These are phyloP conservation scores for Auriscalpium orientale DNA, from an alignment of 768 basidiomycete species.

Conservation along the genomic window DNA sequence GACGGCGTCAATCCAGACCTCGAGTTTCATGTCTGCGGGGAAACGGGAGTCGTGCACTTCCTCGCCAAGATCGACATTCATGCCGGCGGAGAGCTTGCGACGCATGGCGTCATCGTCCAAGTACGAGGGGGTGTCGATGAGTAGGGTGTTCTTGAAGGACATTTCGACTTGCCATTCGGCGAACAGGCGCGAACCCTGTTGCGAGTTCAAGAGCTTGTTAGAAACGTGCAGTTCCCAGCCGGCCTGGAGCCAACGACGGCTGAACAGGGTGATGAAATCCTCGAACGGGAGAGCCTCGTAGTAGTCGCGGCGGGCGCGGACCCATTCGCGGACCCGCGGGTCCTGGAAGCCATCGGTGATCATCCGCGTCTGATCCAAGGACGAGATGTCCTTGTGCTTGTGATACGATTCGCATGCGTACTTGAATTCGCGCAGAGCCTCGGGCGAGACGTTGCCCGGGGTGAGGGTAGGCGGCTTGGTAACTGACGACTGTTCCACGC, in stretches of 20 bases:
- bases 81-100: not conserved
- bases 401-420: not conserved
- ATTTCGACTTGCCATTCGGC: not conserved
- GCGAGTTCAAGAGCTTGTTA: not conserved
- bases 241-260: not conserved
- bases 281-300: not conserved
- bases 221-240: not conserved
- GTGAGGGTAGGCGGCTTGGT: not conserved
- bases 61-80: not conserved
- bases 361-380: not conserved
- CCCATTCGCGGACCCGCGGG: not conserved
- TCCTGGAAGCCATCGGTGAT: not conserved
- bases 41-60: not conserved
- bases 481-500: not conserved
- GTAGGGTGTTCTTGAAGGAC: not conserved
- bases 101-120: not conserved
- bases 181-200: not conserved
- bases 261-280: not conserved
- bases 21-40: not conserved
- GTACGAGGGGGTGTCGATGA: not conserved
- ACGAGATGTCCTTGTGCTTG: not conserved
- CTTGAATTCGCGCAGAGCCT: not conserved
- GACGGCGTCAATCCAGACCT: not conserved
- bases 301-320: not conserved
- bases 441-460: too few species aligned